Conservation (phyloP, 352 stramenopile genomes). For the Globisporangium paddicum region DNA sequence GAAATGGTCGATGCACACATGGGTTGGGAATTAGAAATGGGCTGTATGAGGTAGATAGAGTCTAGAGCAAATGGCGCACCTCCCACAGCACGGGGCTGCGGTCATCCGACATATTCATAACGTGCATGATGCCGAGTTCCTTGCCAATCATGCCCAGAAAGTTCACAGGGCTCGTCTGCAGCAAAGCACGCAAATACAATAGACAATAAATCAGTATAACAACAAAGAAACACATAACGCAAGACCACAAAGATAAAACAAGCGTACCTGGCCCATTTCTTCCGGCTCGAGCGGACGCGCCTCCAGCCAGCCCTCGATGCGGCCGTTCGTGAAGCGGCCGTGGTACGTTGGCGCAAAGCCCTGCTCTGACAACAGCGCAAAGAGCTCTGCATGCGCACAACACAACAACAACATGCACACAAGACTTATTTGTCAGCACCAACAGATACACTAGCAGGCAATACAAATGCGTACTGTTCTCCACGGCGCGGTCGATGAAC, state of each 20-base stretch:
- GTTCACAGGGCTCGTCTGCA: constrained; percentile 57
- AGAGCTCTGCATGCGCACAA: constrained; percentile 48
- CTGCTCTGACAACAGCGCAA: constrained; percentile 76
- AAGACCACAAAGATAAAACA: not conserved
- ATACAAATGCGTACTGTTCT: constrained; percentile 68
- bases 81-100: constrained; percentile 65
- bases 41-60: not conserved
- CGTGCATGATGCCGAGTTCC: constrained; percentile 87
- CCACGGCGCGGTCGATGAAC: constrained; percentile 89
- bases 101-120: constrained; percentile 71
- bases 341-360: constrained; percentile 88
- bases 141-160: constrained; percentile 84
- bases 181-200: not conserved
- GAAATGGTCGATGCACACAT: constrained; percentile 5
- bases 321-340: constrained; percentile 89
- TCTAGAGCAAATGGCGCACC: constrained; percentile 3
- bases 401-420: not conserved
- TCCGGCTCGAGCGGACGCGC: constrained; percentile 77
- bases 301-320: constrained; percentile 89
- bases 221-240: not conserved
- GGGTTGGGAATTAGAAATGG: not conserved
- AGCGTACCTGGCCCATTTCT: constrained; percentile 70
- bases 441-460: not conserved
- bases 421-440: constrained; percentile 3
- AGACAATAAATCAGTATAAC: not conserved